Percentiles rank a stretch among this genome's conserved stretches.
Evolutionary conservation across 2,329 filamentous ascomycete species (phyloP).

Genomic region (Paecilomyces formosus): DNA sequence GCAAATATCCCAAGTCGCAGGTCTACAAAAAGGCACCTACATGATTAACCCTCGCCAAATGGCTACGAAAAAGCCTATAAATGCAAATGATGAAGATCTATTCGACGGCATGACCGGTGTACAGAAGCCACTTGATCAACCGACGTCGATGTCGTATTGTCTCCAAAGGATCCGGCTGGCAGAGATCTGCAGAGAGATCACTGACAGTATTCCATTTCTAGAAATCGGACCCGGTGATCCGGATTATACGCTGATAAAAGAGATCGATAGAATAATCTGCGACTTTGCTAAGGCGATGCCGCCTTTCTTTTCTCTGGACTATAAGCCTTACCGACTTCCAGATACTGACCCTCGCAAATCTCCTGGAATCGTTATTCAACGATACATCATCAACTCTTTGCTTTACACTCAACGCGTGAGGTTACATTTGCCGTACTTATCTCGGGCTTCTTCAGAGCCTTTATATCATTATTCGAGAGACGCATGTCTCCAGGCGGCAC

Average conservation of each 20-base stretch:
- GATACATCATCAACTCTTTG: conserved; percentile 27
- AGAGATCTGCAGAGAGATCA: conserved; percentile 29
- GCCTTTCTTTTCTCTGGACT: conserved; percentile 22
- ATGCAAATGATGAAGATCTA: conserved; percentile 29
- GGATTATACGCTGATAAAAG: conserved; percentile 23
- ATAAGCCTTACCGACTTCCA: background rate
- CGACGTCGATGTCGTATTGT: conserved; percentile 34
- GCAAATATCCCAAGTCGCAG: conserved; percentile 8
- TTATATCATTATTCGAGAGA: conserved; percentile 25
- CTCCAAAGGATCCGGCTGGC: conserved; percentile 27
- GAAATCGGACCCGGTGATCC: conserved; percentile 9
- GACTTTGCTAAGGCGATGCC: conserved; percentile 22
- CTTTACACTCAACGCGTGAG: conserved; percentile 28
- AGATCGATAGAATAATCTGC: conserved; percentile 27
- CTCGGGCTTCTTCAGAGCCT: conserved; percentile 18
- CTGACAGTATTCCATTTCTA: conserved; percentile 22
- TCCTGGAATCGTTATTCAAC: conserved; percentile 20
- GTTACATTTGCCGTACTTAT: conserved; percentile 31
- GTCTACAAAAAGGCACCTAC: conserved; percentile 29
- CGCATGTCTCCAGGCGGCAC: conserved; percentile 26
- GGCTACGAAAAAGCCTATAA: conserved; percentile 27
- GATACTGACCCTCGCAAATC: conserved; percentile 4
- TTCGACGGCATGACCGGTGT: conserved; percentile 16
- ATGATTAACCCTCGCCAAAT: conserved; percentile 31
- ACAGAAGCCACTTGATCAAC: conserved; percentile 14